A percentile compares a stretch with the other conserved stretches of the same genome.
Conservation (phyloP, 2,329 filamentous ascomycete species). For the Didymella exigua region DNA sequence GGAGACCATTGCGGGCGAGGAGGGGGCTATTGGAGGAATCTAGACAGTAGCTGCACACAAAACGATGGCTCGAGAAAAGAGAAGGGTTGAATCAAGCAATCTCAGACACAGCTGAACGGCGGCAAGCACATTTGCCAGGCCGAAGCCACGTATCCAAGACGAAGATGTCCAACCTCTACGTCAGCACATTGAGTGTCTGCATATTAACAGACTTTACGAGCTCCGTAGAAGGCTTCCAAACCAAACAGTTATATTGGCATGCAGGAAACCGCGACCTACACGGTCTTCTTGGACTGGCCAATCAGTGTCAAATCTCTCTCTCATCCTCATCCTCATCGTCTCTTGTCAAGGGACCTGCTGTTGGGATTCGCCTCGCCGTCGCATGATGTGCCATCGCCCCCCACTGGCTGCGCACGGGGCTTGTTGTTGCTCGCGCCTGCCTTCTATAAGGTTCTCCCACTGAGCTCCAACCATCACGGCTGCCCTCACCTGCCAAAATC, state of each 20-base stretch:
- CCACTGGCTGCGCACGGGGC: slow-evolving; percentile 10
- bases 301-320: not conserved
- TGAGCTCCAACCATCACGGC: not conserved
- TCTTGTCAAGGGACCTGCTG: not conserved
- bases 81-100: not conserved
- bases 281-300: not conserved
- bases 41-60: not conserved
- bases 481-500: not conserved
- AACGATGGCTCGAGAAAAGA: not conserved
- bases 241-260: not conserved
- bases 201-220: not conserved
- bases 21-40: slow-evolving; percentile 11
- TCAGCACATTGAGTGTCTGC: not conserved
- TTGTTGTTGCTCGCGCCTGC: slow-evolving; percentile 16
- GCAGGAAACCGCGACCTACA: slow-evolving; percentile 4
- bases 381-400: slow-evolving; percentile 8
- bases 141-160: not conserved
- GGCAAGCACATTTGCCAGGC: not conserved
- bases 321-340: slow-evolving; percentile 15
- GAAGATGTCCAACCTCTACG: not conserved
- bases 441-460: slow-evolving; percentile 16
- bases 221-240: not conserved
- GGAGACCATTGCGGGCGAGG: slow-evolving; percentile 32
- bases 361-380: not conserved
- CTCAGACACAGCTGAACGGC: not conserved